Conservation (phyloP, 129 eudicot species). For the Saussurea involucrata region DNA sequence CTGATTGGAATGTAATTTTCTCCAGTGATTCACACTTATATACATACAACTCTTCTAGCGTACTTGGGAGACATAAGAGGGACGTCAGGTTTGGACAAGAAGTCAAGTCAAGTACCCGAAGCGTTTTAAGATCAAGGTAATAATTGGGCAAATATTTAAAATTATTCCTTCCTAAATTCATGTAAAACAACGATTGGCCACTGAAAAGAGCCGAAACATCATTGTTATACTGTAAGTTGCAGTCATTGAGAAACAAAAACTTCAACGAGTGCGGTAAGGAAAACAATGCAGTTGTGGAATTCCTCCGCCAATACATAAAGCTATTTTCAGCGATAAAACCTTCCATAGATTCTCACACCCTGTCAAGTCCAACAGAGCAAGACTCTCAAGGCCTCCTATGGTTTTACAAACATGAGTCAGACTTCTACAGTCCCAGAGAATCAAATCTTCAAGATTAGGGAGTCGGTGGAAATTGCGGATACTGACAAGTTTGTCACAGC, state of each 20-base stretch:
- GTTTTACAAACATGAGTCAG: slow-evolving; percentile 21
- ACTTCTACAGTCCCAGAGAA: neutral
- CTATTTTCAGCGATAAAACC: neutral
- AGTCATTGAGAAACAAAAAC: neutral
- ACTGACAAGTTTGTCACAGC: neutral
- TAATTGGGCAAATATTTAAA: neutral
- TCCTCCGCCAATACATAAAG: neutral
- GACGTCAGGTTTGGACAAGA: neutral
- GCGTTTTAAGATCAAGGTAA: neutral
- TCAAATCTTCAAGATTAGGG: slow-evolving; percentile 22
- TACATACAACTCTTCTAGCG: neutral
- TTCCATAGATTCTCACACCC: slow-evolving; percentile 12
- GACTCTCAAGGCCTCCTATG: slow-evolving; percentile 14
- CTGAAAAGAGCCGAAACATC: neutral
- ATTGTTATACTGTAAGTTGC: neutral
- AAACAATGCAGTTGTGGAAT: neutral
- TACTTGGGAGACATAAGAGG: slow-evolving; percentile 10
- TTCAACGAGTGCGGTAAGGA: neutral
- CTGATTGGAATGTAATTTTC: slow-evolving; percentile 10
- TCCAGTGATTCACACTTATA: neutral
- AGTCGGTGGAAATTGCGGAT: neutral
- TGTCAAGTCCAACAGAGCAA: slow-evolving; percentile 11
- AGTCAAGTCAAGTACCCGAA: slow-evolving; percentile 3
- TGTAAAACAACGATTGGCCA: neutral
- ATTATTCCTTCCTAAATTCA: neutral